Evolutionary conservation across 2,329 filamentous ascomycete species (phyloP).

Genomic region (Fusarium anguioides): DNA sequence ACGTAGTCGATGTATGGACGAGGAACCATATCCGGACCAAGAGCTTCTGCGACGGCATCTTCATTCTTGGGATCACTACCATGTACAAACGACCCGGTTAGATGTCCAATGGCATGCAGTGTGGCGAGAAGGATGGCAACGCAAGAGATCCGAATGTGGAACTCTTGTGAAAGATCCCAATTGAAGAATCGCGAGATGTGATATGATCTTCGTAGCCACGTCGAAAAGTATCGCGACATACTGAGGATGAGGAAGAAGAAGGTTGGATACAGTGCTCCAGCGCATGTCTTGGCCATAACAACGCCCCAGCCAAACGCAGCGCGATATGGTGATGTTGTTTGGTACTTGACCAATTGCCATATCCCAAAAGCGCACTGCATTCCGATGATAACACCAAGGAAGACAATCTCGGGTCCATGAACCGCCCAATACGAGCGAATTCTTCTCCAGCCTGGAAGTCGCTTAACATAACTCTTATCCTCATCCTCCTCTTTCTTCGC

Average conservation of each 20-base stretch:
- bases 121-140: slow-evolving; percentile 62
- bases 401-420: slow-evolving; percentile 62
- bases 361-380: slow-evolving; percentile 63
- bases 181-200: slow-evolving; percentile 66
- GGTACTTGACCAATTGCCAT: slow-evolving; percentile 67
- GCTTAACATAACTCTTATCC: slow-evolving; percentile 58
- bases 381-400: slow-evolving; percentile 59
- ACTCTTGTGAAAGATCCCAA: slow-evolving; percentile 65
- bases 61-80: slow-evolving; percentile 59
- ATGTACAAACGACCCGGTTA: slow-evolving; percentile 63
- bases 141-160: slow-evolving; percentile 66
- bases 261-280: slow-evolving; percentile 66
- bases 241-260: slow-evolving; percentile 68
- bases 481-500: slow-evolving; percentile 60
- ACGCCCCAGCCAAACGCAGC: slow-evolving; percentile 67
- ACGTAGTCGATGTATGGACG: slow-evolving; percentile 60
- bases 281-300: slow-evolving; percentile 64
- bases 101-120: slow-evolving; percentile 64
- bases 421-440: slow-evolving; percentile 66
- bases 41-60: slow-evolving; percentile 55
- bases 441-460: slow-evolving; percentile 58
- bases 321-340: slow-evolving; percentile 56
- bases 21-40: slow-evolving; percentile 58
- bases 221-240: slow-evolving; percentile 68
- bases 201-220: slow-evolving; percentile 62